These are phyloP conservation scores for Hura crepitans DNA, from an alignment of 441 rosid species.

Conservation along the genomic window DNA sequence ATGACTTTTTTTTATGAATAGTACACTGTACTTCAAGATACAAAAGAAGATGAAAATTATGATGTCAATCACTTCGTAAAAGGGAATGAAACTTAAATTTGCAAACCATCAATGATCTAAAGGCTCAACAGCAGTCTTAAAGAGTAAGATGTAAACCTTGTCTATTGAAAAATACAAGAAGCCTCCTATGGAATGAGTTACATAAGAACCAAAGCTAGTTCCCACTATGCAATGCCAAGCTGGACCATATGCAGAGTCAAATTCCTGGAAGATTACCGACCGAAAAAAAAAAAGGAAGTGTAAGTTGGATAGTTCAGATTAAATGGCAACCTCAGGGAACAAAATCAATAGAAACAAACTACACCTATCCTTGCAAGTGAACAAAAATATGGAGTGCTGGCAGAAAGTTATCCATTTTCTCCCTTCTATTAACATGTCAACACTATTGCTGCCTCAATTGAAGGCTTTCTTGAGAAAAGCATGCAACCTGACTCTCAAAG, in stretches of 20 bases:
- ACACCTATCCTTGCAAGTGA: neutral
- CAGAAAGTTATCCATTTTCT: neutral
- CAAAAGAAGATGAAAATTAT: conserved; percentile 11
- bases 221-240: conserved; percentile 99
- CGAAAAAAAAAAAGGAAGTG: neutral
- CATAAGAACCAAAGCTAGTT: conserved; percentile 93
- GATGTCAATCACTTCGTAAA: conserved; percentile 10
- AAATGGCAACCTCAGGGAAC: neutral
- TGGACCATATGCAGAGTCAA: conserved; percentile 80
- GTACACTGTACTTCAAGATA: conserved; percentile 23
- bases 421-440: neutral
- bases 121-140: conserved; percentile 93
- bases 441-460: neutral
- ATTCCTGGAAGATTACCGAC: conserved; percentile 63
- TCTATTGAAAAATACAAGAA: conserved; percentile 91
- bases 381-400: neutral
- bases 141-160: conserved; percentile 85
- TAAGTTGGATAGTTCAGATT: neutral
- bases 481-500: neutral
- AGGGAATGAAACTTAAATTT: conserved; percentile 13
- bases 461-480: neutral
- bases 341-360: conserved; percentile 2
- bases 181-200: conserved; percentile 89
- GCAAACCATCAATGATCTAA: conserved; percentile 43
- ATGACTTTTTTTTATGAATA: neutral